Percentiles rank a stretch among this genome's conserved stretches.
phyloP scores from a whole-genome alignment of 192 early-diverging fungal genomes.

The Fimicolochytrium jonesii region DNA sequence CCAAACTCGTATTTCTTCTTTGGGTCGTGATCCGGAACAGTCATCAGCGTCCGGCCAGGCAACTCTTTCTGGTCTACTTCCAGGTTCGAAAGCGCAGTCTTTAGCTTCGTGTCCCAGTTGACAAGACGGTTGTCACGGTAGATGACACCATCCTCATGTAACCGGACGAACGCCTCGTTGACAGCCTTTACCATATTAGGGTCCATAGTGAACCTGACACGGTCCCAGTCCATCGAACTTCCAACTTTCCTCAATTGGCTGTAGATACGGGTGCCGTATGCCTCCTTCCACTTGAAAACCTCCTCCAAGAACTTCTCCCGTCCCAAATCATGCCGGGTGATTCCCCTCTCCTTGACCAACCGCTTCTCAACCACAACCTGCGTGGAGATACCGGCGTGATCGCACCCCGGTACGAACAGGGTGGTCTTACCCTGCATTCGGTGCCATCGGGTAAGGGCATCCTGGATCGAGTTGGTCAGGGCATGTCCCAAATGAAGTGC shows the following conservation, averaged over 20 bases:
- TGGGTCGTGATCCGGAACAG: constrained; percentile 86
- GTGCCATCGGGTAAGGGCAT: constrained; percentile 89
- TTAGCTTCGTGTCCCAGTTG: constrained; percentile 96
- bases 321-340: constrained; percentile 89
- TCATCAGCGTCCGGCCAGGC: constrained; percentile 75
- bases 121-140: constrained; percentile 95
- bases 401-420: constrained; percentile 89
- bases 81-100: constrained; percentile 94
- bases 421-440: constrained; percentile 95
- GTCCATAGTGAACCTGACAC: constrained; percentile 91
- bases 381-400: constrained; percentile 96
- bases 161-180: constrained; percentile 86
- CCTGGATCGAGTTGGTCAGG: constrained; percentile 91
- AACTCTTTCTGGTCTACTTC: constrained; percentile 90
- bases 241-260: constrained; percentile 87
- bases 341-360: constrained; percentile 75
- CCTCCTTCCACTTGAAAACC: constrained; percentile 95
- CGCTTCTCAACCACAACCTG: constrained; percentile 97
- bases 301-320: constrained; percentile 84
- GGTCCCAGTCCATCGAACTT: constrained; percentile 89
- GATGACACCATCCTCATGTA: constrained; percentile 93
- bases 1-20: constrained; percentile 98
- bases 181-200: constrained; percentile 77
- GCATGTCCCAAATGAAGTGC: constrained; percentile 93
- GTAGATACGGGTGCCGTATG: constrained; percentile 78